These are phyloP conservation scores for Hirsutella rhossiliensis DNA, from an alignment of 2,329 filamentous ascomycete genomes.

Conservation along the genomic window DNA sequence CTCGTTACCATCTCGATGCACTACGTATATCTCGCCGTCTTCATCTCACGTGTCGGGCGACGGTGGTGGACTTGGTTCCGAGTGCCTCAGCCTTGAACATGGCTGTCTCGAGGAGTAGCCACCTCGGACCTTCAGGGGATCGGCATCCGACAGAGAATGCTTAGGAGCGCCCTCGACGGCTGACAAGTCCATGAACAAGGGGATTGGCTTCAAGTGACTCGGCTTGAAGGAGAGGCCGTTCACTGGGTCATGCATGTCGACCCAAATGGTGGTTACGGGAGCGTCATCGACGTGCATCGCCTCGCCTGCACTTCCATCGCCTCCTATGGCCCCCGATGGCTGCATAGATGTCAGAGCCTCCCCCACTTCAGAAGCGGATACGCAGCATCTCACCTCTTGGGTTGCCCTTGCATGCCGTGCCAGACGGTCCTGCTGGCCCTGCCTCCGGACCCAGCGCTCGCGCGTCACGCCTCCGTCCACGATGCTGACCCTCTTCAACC, in stretches of 20 bases:
- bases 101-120: too few relatives aligned
- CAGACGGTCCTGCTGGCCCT: slow-evolving; percentile 12
- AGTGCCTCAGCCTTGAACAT: too few relatives aligned
- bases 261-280: slow-evolving; percentile 28
- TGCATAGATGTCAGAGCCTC: background rate
- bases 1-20: too few relatives aligned
- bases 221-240: slow-evolving; percentile 33
- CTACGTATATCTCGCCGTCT: too few relatives aligned
- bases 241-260: slow-evolving; percentile 37
- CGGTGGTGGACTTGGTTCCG: too few relatives aligned
- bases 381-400: background rate
- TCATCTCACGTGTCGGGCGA: too few relatives aligned
- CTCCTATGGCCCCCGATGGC: too few relatives aligned
- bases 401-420: background rate
- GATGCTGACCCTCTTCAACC: slow-evolving; percentile 28
- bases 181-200: slow-evolving; percentile 26
- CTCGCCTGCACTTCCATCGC: too few relatives aligned
- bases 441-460: slow-evolving; percentile 22
- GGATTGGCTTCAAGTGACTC: slow-evolving; percentile 38
- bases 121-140: too few relatives aligned
- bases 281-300: background rate
- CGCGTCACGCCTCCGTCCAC: slow-evolving; percentile 35
- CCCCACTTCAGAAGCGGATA: background rate
- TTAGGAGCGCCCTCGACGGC: background rate
- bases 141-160: background rate